Percentiles rank a stretch among this genome's conserved stretches.
These are phyloP conservation scores for Geranomyces variabilis DNA, from an alignment of 192 early-diverging fungal species.

Conservation along the genomic window DNA sequence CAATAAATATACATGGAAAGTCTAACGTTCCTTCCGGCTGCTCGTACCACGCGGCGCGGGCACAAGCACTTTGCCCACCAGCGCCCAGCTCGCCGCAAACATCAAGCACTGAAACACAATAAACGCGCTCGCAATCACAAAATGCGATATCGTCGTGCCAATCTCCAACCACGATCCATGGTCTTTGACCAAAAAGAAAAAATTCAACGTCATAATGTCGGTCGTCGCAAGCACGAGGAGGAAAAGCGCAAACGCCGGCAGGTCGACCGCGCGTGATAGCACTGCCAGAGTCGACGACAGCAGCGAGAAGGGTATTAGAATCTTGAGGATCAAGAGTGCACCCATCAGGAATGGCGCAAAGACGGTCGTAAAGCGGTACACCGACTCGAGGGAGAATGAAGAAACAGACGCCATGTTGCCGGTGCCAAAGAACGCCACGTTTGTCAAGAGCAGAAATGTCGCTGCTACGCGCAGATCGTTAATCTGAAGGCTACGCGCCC, in stretches of 20 bases:
- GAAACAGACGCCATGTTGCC: conserved; percentile 89
- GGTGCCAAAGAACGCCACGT: conserved; percentile 95
- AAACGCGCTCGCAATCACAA: conserved; percentile 90
- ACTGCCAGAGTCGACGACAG: conserved; percentile 83
- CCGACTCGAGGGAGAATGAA: conserved; percentile 84
- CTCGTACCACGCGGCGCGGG: conserved; percentile 9
- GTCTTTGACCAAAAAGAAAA: conserved; percentile 93
- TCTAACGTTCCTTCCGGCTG: too few species aligned
- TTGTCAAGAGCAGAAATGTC: conserved; percentile 87
- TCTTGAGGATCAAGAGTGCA: conserved; percentile 80
- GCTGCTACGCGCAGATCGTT: conserved; percentile 43
- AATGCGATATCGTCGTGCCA: conserved; percentile 94
- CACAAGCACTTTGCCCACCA: conserved; percentile 54
- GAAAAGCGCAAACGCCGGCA: conserved; percentile 87
- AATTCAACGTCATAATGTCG: conserved; percentile 94
- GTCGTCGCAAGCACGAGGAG: conserved; percentile 83
- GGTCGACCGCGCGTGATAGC: conserved; percentile 70
- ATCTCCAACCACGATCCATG: conserved; percentile 95
- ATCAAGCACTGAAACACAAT: conserved; percentile 88
- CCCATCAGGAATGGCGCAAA: conserved; percentile 93
- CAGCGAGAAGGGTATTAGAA: conserved; percentile 93
- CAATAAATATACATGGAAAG: too few species aligned
- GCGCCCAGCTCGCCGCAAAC: conserved; percentile 74
- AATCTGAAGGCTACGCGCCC: conserved; percentile 17
- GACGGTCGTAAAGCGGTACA: conserved; percentile 87